phyloP scores from a whole-genome alignment of 139 green algal genomes.

The Chlorella sp. region DNA sequence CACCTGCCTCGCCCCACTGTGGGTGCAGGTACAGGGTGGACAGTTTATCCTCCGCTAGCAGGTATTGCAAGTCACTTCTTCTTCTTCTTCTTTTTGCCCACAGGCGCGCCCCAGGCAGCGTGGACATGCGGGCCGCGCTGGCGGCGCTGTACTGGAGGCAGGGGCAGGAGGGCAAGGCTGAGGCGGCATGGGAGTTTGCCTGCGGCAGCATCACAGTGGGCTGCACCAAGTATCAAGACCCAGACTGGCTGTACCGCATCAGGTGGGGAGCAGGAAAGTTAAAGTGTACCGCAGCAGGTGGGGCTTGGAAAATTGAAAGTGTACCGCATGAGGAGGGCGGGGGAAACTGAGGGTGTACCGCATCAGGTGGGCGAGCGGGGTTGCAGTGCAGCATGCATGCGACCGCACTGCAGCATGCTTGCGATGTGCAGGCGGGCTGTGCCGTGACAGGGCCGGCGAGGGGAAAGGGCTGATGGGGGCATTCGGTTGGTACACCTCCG shows the following conservation, averaged over 20 bases:
- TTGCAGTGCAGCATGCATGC: background rate
- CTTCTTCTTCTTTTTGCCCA: background rate
- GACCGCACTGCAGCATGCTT: background rate
- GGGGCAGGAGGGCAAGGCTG: slow-evolving; percentile 63
- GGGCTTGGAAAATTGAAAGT: background rate
- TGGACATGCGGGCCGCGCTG: slow-evolving; percentile 85
- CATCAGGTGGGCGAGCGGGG: background rate
- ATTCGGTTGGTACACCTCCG: too few relatives aligned
- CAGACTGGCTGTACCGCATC: slow-evolving; percentile 79
- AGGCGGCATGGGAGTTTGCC: slow-evolving; percentile 80
- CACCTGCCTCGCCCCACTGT: background rate
- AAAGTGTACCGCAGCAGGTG: background rate
- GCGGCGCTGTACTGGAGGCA: slow-evolving; percentile 79
- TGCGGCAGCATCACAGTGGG: slow-evolving; percentile 78
- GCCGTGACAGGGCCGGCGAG: too few relatives aligned
- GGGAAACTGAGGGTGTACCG: background rate
- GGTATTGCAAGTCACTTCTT: background rate
- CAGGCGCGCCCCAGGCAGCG: slow-evolving; percentile 77
- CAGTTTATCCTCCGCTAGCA: too few relatives aligned
- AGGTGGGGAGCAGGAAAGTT: background rate
- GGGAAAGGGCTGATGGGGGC: too few relatives aligned
- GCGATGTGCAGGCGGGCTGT: too few relatives aligned
- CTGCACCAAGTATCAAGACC: slow-evolving; percentile 81
- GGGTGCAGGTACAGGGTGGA: too few relatives aligned
- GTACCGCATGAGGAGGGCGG: background rate